phyloP scores from a whole-genome alignment of 2,329 filamentous ascomycete genomes.

The Fusarium fujikuroi region DNA sequence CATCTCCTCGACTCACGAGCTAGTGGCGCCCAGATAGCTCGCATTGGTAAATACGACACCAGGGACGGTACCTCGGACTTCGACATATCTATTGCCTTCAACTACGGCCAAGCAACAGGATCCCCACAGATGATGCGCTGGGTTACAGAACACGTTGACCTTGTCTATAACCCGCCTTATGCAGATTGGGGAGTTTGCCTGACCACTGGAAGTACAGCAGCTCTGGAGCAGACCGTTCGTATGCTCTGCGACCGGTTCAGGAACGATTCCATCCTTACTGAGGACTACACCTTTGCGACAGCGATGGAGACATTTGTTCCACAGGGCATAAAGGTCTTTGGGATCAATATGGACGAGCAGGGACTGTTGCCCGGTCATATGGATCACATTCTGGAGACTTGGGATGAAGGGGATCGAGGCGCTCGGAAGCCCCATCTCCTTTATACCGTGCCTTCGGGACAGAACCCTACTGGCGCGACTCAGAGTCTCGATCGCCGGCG shows the following conservation, averaged over 20 bases:
- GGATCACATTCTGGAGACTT: neutral
- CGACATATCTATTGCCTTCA: neutral
- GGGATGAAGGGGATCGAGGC: neutral
- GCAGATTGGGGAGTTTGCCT: neutral
- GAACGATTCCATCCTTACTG: neutral
- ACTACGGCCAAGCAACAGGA: neutral
- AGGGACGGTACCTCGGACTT: neutral
- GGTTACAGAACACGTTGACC: neutral
- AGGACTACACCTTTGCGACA: neutral
- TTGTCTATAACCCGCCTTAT: neutral
- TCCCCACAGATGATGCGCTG: neutral
- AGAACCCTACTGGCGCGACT: neutral
- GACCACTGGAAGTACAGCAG: neutral
- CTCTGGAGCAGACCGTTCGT: neutral
- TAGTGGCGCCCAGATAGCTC: neutral
- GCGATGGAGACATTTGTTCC: neutral
- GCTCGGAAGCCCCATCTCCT: neutral
- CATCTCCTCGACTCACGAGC: accelerated
- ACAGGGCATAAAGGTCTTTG: neutral
- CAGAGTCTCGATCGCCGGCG: neutral
- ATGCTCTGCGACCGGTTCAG: neutral
- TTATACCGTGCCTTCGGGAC: neutral
- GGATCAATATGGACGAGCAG: neutral
- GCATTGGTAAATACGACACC: neutral
- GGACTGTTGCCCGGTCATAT: neutral